Base-by-base conservation (phyloP, 768 basidiomycete genomes). In the Leccinum subgranulosum region DNA sequence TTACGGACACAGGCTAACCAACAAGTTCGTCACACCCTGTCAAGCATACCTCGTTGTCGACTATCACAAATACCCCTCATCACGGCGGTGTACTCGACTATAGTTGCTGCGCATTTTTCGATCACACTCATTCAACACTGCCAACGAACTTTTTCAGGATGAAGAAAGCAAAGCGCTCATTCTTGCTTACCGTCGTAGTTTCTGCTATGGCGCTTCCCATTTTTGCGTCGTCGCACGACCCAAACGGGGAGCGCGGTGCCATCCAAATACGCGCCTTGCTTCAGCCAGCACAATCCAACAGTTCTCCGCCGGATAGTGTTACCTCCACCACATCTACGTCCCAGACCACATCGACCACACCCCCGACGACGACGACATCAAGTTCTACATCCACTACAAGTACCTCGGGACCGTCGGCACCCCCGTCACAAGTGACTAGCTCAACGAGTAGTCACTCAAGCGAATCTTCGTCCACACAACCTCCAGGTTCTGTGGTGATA, bases 161-260 rank as follows among this genome's bases (percentile, higher is more conserved):
- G 66, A 65, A 69, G 56, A 59, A 60, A 46, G 46, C 61, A 54
- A 57, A 53, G 27, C 63, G 59, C 17, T 58, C 64, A 39, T 61
- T 76, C 29, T 51, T 74, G 28, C 50, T 77, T 23, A 64, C 70
- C 29, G 49, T 66, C 34, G 55, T 66, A 6, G 63, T 69, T 25
- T 68, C 68, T 31, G 67, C 64, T 45, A 39, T 70, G 41, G 55
- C 74, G 15, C 58, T 70, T 52, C 69, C 65, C 36, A 60, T 62
- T 15, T 53, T 65, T 48, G 67, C 62, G 46, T 71, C 60, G 56
- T 69, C 36, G 25, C 48, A 62, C 28, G 58, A 65, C 34, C 59
- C 58, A 47, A 58, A 69, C 29, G 51, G 59, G 48, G 57, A 51
- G 28, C 63, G 47, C 34, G 46, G 25, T 12, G 58, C 43, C 25